Base-by-base conservation (phyloP, 1,139 yeast genomes). In the Candida frijolesensis region DNA sequence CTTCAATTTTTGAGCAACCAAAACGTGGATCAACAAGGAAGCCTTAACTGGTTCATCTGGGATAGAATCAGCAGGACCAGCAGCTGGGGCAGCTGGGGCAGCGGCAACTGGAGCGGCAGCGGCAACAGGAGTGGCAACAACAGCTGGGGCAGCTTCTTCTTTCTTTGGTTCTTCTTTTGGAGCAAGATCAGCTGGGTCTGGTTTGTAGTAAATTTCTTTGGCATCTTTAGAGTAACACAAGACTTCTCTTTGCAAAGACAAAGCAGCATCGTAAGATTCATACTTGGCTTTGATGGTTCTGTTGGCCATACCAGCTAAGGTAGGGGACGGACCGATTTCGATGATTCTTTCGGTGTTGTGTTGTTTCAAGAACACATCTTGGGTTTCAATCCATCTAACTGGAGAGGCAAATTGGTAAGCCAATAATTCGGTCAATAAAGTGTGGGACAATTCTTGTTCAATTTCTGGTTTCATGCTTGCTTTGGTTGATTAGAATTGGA, bases 351-450 rank as follows among this genome's bases (percentile, higher is more conserved):
- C 99, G 56, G 98, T 89, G 72, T 92, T 91, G 82, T 84, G 89
- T 61, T 91, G 95, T 69, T 89, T 88, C 68, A 94, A 84, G 69
- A 94, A 89, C 53, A 92, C 98, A 79, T 94, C 99, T 74, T 94
- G 99, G 55, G 99, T 94, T 72, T 94, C 99, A 70, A 94, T 95
- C 98, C 99, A 94, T 82, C 98, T 86, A 59, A 94, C 99, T 45
- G 99, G 99, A 56, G 98, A 92, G 44, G 99, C 99, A 67, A 94
- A 94, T 74, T 94, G 99, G 76, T 92, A 94, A 47, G 99, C 98
- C 74, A 94, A 81, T 63, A 94, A 84, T 81, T 94, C 99, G 25
- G 97, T 91, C 69, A 94, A 81, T 61, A 94, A 81, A 57, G 91
- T 87, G 70, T 94, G 98, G 59, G 99, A 96, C 61, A 94, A 83